phyloP scores from a whole-genome alignment of 352 stramenopile species.

The Phytophthora chlamydospora region DNA sequence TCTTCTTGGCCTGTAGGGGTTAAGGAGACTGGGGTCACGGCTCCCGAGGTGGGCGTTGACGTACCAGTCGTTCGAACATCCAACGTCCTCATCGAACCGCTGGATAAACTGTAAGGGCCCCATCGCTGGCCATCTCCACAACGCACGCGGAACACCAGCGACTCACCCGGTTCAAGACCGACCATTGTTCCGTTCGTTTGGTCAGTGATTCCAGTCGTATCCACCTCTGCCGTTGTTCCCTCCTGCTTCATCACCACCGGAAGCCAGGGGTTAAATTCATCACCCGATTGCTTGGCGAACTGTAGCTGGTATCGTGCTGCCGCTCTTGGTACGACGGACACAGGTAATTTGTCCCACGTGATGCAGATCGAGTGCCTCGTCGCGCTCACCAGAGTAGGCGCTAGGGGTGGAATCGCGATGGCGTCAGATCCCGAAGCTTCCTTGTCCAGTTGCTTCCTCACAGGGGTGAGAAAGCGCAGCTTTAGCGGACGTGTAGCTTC shows the following conservation, averaged over 20 bases:
- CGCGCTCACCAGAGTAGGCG: conserved; percentile 71
- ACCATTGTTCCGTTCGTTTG: conserved; percentile 73
- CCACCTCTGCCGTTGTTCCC: conserved; percentile 40
- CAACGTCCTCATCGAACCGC: conserved; percentile 57
- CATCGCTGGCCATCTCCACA: conserved; percentile 62
- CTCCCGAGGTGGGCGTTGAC: conserved; percentile 7
- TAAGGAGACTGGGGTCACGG: conserved; percentile 11
- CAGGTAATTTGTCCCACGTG: conserved; percentile 57
- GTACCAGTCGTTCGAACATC: conserved; percentile 23
- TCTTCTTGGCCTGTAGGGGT: conserved; percentile 6
- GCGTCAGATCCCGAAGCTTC: conserved; percentile 48
- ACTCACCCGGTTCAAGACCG: conserved; percentile 57
- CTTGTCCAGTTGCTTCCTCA: conserved; percentile 46
- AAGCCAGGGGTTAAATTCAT: conserved; percentile 65
- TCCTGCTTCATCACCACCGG: conserved; percentile 62
- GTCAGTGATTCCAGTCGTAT: conserved; percentile 48
- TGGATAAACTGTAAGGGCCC: conserved; percentile 74
- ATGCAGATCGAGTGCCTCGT: conserved; percentile 67
- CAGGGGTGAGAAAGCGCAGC: conserved; percentile 70
- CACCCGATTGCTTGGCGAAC: conserved; percentile 66
- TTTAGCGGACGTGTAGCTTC: conserved; percentile 66
- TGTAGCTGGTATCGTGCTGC: conserved; percentile 64
- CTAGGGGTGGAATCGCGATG: conserved; percentile 59
- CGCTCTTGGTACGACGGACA: conserved; percentile 15
- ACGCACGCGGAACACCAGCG: conserved; percentile 69